Evolutionary conservation across 2,329 filamentous ascomycete species (phyloP).

Genomic region (Sordariomycetes sp.): DNA sequence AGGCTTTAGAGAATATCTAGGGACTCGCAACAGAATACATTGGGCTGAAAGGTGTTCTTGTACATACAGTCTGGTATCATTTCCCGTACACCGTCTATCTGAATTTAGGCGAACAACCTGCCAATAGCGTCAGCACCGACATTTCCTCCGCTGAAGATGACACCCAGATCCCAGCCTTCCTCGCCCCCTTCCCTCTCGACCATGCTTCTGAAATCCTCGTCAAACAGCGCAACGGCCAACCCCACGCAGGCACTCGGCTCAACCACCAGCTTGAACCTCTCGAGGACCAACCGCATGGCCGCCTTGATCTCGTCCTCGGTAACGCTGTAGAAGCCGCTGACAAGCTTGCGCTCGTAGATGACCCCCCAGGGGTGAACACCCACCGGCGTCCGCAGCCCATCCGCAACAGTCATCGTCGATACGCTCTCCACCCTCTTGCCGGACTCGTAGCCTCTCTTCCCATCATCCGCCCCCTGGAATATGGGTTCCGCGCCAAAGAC

Average conservation of each 20-base stretch:
- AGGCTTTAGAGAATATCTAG: conserved; percentile 7
- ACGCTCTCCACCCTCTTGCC: conserved; percentile 60
- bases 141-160: conserved; percentile 54
- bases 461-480: conserved; percentile 79
- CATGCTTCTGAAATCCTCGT: conserved; percentile 69
- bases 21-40: no score
- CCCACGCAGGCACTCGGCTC: conserved; percentile 84
- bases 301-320: conserved; percentile 72
- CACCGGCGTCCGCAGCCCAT: conserved; percentile 79
- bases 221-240: conserved; percentile 71
- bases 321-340: conserved; percentile 63
- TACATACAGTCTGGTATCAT: not conserved
- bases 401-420: conserved; percentile 72
- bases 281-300: conserved; percentile 69
- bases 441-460: conserved; percentile 55
- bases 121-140: conserved; percentile 44
- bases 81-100: conserved; percentile 4
- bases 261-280: conserved; percentile 83
- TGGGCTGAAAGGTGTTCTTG: no score
- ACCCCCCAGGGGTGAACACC: conserved; percentile 68
- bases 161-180: conserved; percentile 62
- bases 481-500: conserved; percentile 86
- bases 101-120: conserved; percentile 35
- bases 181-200: conserved; percentile 63
- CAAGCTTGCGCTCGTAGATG: conserved; percentile 62